Evolutionary conservation across 306 rosid species (phyloP).

Genomic region (Pterocarpus santalinus): DNA sequence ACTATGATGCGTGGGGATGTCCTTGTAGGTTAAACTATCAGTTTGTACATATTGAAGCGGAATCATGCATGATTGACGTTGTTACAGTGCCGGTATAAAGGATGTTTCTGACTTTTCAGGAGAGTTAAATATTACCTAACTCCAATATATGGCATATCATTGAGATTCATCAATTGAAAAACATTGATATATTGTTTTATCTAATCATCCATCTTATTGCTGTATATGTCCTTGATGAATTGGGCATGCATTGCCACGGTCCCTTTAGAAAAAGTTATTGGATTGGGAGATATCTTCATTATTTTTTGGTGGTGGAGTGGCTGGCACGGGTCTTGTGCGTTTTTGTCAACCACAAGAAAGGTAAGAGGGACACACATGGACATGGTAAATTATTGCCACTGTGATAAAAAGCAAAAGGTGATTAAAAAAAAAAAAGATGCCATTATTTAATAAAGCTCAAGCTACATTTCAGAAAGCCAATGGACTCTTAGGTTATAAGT

Average conservation of each 20-base stretch:
- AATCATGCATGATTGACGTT: background rate
- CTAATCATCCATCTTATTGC: background rate
- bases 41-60: background rate
- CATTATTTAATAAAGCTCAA: background rate
- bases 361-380: background rate
- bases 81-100: background rate
- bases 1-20: too few relatives aligned
- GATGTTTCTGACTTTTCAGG: background rate
- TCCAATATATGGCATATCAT: background rate
- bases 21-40: background rate
- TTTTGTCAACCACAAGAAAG: conserved; percentile 42
- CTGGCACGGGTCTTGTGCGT: background rate
- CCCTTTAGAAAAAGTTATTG: background rate
- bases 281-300: background rate
- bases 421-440: background rate
- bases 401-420: conserved; percentile 28
- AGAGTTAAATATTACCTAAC: background rate
- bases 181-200: background rate
- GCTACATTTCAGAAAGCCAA: background rate
- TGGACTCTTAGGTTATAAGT: background rate
- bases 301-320: background rate
- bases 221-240: background rate
- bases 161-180: background rate
- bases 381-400: background rate
- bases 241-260: conserved; percentile 4